A percentile compares a stretch with the other conserved stretches of the same genome.
phyloP scores from a whole-genome alignment of 2,329 filamentous ascomycete species.

The Ophiosphaerella narmari region DNA sequence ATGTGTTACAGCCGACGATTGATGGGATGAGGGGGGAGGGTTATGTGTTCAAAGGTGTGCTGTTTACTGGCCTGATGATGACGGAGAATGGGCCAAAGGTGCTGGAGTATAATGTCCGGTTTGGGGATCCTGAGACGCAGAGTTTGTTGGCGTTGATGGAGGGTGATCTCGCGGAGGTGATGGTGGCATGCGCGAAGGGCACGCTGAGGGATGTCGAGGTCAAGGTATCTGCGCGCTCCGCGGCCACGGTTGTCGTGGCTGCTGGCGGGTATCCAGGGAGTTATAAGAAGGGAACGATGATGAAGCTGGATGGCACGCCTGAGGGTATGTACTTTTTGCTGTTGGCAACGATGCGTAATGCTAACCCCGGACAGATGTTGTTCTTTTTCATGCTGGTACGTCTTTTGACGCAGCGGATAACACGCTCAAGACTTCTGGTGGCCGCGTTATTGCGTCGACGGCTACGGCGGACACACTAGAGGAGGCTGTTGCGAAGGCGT shows the following conservation, averaged over 20 bases:
- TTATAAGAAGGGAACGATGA: conserved; percentile 78
- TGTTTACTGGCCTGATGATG: conserved; percentile 95
- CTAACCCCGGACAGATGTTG: conserved; percentile 52
- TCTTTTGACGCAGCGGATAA: conserved; percentile 56
- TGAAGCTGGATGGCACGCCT: conserved; percentile 61
- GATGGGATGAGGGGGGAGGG: conserved; percentile 82
- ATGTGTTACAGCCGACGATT: conserved; percentile 87
- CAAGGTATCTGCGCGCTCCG: conserved; percentile 70
- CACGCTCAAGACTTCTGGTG: conserved; percentile 77
- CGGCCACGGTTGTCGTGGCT: conserved; percentile 91
- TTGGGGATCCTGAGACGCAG: conserved; percentile 91
- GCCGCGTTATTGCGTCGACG: conserved; percentile 91
- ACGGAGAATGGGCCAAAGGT: conserved; percentile 79
- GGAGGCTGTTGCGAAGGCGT: conserved; percentile 85
- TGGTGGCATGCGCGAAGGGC: conserved; percentile 81
- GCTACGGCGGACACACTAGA: conserved; percentile 76
- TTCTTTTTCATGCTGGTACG: conserved; percentile 94
- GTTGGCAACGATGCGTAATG: background rate
- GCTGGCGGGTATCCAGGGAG: conserved; percentile 84
- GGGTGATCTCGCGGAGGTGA: conserved; percentile 84
- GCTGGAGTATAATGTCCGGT: conserved; percentile 91
- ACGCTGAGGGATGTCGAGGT: conserved; percentile 73
- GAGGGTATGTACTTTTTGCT: conserved; percentile 33
- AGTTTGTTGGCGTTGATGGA: conserved; percentile 82
- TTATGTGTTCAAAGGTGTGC: conserved; percentile 62